Conservation (phyloP, 164 flowering plant species). For the Dillenia suffruticosa region DNA sequence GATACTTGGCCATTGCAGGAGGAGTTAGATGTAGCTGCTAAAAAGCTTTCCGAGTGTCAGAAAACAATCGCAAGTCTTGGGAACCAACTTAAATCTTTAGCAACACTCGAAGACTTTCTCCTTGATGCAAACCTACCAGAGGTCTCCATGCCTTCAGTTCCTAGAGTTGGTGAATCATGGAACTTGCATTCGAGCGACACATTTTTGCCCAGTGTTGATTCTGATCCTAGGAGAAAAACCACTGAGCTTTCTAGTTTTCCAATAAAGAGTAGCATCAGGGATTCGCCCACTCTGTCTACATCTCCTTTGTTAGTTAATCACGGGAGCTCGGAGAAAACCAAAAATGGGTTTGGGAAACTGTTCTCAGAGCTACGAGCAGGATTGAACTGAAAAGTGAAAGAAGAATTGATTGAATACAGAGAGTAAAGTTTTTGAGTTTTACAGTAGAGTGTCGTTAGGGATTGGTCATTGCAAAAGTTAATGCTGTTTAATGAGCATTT, state of each 20-base stretch:
- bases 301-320: conserved; percentile 25
- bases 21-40: conserved; percentile 72
- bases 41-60: conserved; percentile 90
- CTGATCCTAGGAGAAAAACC: conserved; percentile 13
- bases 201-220: conserved; percentile 24
- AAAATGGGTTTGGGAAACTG: conserved; percentile 57
- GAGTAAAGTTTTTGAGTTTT: neutral
- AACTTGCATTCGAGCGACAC: conserved; percentile 31
- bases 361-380: conserved; percentile 53
- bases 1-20: conserved; percentile 43
- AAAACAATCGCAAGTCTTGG: conserved; percentile 87
- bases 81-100: conserved; percentile 71
- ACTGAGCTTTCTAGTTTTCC: conserved; percentile 18
- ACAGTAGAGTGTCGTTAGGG: no score
- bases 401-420: neutral
- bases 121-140: conserved; percentile 52
- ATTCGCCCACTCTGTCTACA: conserved; percentile 39
- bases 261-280: conserved; percentile 20
- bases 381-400: conserved; percentile 26
- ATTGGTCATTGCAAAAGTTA: no score
- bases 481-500: no score
- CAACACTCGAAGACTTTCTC: conserved; percentile 77
- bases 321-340: conserved; percentile 37
- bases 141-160: conserved; percentile 19
- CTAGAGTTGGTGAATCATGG: conserved; percentile 30